These are phyloP conservation scores for Talaromyces sp. DNA, from an alignment of 2,329 filamentous ascomycete species.

Conservation along the genomic window DNA sequence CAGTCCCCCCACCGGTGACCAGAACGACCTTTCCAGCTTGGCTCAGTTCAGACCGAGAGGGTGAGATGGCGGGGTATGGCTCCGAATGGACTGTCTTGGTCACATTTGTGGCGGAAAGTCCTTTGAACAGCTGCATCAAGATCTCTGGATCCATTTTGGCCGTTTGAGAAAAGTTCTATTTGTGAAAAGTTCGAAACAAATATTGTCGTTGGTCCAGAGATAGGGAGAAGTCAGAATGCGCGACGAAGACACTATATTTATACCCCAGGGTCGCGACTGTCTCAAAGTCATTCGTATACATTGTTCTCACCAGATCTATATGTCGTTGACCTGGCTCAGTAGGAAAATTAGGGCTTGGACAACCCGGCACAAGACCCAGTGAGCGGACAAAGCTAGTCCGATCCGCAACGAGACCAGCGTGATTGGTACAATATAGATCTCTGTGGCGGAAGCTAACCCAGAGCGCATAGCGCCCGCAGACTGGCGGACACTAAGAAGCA, in stretches of 20 bases:
- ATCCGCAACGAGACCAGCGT: background rate
- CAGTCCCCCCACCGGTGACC: conserved; percentile 46
- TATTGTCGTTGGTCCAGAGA: background rate
- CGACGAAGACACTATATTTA: background rate
- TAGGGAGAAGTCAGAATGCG: background rate
- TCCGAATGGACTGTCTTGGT: conserved; percentile 7
- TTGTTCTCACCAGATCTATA: background rate
- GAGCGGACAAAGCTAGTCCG: background rate
- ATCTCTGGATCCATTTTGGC: background rate
- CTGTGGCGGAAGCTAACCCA: conserved; percentile 4
- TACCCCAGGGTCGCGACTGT: background rate
- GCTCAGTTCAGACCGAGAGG: conserved; percentile 39
- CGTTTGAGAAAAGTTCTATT: background rate
- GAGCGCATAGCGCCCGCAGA: background rate
- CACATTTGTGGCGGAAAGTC: background rate
- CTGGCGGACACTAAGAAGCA: background rate
- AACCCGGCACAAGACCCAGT: background rate
- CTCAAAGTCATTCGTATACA: too few relatives aligned
- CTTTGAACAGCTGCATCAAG: background rate
- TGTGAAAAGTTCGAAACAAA: background rate
- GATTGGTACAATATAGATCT: background rate
- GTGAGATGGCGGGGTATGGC: conserved; percentile 33
- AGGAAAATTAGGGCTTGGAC: background rate
- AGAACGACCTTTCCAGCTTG: conserved; percentile 40
- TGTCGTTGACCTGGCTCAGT: background rate